Percentiles rank a stretch among this genome's conserved stretches.
phyloP scores from a whole-genome alignment of 2,329 filamentous ascomycete genomes.

The Lachnellula subtilissima region DNA sequence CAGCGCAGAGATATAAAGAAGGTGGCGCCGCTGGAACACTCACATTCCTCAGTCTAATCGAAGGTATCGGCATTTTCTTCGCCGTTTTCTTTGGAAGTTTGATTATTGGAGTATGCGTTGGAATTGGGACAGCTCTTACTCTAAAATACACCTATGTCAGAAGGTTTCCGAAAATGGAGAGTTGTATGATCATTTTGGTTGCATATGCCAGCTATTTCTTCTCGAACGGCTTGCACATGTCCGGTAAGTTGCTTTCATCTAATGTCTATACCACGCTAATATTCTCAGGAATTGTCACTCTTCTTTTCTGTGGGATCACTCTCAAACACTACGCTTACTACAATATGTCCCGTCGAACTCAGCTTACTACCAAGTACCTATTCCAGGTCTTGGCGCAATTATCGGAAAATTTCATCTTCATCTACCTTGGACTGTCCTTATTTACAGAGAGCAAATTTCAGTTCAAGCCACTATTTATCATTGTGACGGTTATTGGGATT shows the following conservation, averaged over 20 bases:
- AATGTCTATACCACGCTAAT: neutral
- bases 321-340: slow-evolving; percentile 99
- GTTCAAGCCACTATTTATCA: slow-evolving; percentile 92
- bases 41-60: slow-evolving; percentile 77
- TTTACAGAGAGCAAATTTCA: slow-evolving; percentile 86
- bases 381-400: slow-evolving; percentile 93
- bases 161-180: slow-evolving; percentile 93
- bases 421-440: slow-evolving; percentile 89
- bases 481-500: slow-evolving; percentile 86
- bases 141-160: slow-evolving; percentile 94
- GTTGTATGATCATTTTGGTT: slow-evolving; percentile 87
- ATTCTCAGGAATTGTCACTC: slow-evolving; percentile 68
- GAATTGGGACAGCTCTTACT: slow-evolving; percentile 78
- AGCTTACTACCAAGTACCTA: slow-evolving; percentile 95
- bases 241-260: slow-evolving; percentile 59
- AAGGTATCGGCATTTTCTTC: slow-evolving; percentile 91
- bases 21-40: slow-evolving; percentile 64
- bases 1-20: slow-evolving; percentile 85
- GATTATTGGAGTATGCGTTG: slow-evolving; percentile 81
- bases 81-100: slow-evolving; percentile 93
- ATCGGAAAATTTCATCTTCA: slow-evolving; percentile 99
- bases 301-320: slow-evolving; percentile 96
- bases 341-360: slow-evolving; percentile 97
- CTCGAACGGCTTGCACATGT: slow-evolving; percentile 92
- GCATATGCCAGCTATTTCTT: slow-evolving; percentile 98